Evolutionary conservation across 331 rosid species (phyloP).

Genomic region (Dryas integrifolia): DNA sequence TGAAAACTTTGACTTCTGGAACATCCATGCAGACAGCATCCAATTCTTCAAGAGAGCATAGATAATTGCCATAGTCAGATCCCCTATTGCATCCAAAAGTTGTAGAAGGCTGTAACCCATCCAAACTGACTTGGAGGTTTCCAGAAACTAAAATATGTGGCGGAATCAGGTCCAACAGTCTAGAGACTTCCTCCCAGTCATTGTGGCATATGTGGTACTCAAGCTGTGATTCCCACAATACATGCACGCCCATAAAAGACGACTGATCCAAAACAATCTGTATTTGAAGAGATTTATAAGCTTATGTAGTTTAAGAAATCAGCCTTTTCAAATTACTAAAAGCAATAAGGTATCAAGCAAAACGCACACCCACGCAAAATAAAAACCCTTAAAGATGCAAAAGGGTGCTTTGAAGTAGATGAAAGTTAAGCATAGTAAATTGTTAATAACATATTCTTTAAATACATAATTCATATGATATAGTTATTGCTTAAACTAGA

Average conservation of each 20-base stretch:
- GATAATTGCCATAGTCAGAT: conserved; percentile 55
- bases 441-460: not conserved
- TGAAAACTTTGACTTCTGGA: conserved; percentile 64
- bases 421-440: not conserved
- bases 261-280: conserved; percentile 83
- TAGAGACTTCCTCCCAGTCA: conserved; percentile 73
- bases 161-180: conserved; percentile 68
- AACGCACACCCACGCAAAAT: not conserved
- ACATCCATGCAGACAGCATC: conserved; percentile 71
- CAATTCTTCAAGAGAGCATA: conserved; percentile 73
- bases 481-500: not conserved
- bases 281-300: conserved; percentile 29
- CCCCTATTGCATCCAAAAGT: conserved; percentile 49
- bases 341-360: not conserved
- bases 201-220: conserved; percentile 69
- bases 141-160: conserved; percentile 53
- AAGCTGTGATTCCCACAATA: conserved; percentile 91
- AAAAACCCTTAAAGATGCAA: not conserved
- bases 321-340: not conserved
- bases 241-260: conserved; percentile 45
- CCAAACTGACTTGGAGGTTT: conserved; percentile 83
- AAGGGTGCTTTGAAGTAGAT: not conserved
- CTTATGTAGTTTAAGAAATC: conserved; percentile 4
- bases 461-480: not conserved
- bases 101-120: conserved; percentile 54